Percentiles rank a stretch among this genome's conserved stretches.
Conservation (phyloP, 2,329 filamentous ascomycete species). For the Paracorniculantispora psalliotae region DNA sequence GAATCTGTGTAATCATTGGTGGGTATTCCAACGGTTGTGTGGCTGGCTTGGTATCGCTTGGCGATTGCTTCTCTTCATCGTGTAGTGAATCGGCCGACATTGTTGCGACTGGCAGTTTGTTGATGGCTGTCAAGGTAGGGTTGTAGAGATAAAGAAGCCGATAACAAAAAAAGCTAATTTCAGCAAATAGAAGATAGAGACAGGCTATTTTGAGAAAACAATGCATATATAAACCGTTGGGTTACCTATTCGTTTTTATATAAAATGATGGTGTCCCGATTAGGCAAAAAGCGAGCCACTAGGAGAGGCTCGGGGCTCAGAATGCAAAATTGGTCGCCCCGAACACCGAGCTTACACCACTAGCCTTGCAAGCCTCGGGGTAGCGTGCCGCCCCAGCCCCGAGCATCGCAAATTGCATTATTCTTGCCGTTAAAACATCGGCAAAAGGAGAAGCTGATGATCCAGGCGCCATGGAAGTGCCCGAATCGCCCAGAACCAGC, state of each 20-base stretch:
- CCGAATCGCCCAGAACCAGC: background rate
- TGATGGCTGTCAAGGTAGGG: background rate
- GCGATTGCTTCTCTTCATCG: background rate
- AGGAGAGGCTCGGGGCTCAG: conserved; percentile 7
- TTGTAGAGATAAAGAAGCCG: no score
- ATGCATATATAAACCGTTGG: no score
- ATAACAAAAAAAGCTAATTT: no score
- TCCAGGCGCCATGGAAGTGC: background rate
- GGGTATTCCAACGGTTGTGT: background rate
- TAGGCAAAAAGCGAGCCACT: background rate
- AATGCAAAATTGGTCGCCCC: background rate
- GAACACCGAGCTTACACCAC: conserved; percentile 8
- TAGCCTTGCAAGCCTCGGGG: background rate
- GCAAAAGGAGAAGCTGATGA: background rate
- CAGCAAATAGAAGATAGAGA: no score
- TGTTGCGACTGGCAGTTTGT: background rate
- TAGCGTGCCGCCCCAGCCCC: background rate
- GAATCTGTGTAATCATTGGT: background rate
- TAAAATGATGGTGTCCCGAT: background rate
- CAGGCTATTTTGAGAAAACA: no score
- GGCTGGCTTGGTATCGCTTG: background rate
- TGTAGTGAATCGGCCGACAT: background rate
- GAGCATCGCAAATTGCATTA: background rate
- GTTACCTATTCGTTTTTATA: no score
- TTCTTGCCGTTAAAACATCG: background rate